Evolutionary conservation across 208 protist genomes (phyloP), one percentile per base, ranked within the genome.

Genomic region (Tetramitus jugosus): DNA sequence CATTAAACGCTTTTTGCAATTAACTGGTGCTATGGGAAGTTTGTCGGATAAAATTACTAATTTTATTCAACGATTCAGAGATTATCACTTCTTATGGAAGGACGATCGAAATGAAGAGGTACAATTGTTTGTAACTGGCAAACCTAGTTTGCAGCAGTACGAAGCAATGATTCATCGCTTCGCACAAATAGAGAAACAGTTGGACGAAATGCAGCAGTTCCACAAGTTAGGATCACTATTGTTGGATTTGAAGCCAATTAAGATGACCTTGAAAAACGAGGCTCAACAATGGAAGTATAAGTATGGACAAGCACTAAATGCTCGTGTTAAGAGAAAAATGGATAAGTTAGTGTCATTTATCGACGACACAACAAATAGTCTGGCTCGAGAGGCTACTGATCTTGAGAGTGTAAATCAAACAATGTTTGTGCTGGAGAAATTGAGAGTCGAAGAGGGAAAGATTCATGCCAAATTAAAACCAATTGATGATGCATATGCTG

Each of bases 401-500:
- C 80, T 92, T 14, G 85, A 89, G 35, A 86, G 89, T 60, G 81
- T 92, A 20, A 81, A 77, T 17, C 13, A 53, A 29, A 61, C 81
- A 7, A 87, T 90, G 84, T 71, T 33, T n/a, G 69, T 69, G 0
- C 46, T 90, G 0, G n/a, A 33, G 37, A 37, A 81, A 23, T 42
- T 93, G n/a, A 82, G 87, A 35, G 77, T 87, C 31, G 43, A 77
- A 26, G 84, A 91, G 74, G 64, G 82, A 6, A 33, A 83, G 13
- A 82, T 91, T 29, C 87, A 92, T 39, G 68, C 76, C 31, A 67
- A 76, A 53, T 46, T 91, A 0, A 61, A 71, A 2, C 90, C 90
- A 10, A 79, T 91, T 46, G 83, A 91, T 39, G 82, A 90, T 71
- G 76, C 77, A 26, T 92, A 91, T 79, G 42, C 60, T n/a, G 35